Conservation (phyloP, 208 protist species). For the Trypanosoma mega region DNA sequence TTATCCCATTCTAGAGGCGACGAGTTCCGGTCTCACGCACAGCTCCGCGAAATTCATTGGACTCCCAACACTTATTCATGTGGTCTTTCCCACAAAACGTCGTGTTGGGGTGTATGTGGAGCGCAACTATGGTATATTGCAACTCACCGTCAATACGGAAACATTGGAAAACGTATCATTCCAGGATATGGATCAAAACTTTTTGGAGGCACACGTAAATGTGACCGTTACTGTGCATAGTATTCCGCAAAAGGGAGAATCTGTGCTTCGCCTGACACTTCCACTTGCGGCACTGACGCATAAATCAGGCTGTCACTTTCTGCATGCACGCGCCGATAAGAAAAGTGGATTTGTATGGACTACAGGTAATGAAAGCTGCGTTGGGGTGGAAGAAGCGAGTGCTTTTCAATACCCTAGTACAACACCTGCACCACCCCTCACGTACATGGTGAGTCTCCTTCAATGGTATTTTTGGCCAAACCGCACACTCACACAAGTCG, state of each 20-base stretch:
- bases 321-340: constrained; percentile 23
- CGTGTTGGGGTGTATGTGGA: constrained; percentile 63
- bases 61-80: constrained; percentile 37
- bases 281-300: constrained; percentile 63
- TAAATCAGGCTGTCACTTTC: constrained; percentile 32
- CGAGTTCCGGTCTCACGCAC: constrained; percentile 83
- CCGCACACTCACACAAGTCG: constrained; percentile 26
- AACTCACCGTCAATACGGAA: constrained; percentile 36
- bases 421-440: constrained; percentile 29
- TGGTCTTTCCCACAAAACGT: constrained; percentile 43
- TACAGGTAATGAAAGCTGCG: background rate
- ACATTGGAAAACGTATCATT: background rate
- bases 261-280: constrained; percentile 40
- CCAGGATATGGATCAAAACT: background rate
- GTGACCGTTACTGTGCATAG: constrained; percentile 61
- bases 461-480: constrained; percentile 31
- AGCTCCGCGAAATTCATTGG: constrained; percentile 49
- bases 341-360: background rate
- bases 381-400: background rate
- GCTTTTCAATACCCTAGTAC: constrained; percentile 25
- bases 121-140: constrained; percentile 65
- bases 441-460: constrained; percentile 28
- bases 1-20: constrained; percentile 75
- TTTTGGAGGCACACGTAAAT: constrained; percentile 46
- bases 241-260: constrained; percentile 37